Evolutionary conservation across 768 basidiomycete genomes (phyloP), one percentile per base, ranked within the genome.

Genomic region (Boletus patriciae): DNA sequence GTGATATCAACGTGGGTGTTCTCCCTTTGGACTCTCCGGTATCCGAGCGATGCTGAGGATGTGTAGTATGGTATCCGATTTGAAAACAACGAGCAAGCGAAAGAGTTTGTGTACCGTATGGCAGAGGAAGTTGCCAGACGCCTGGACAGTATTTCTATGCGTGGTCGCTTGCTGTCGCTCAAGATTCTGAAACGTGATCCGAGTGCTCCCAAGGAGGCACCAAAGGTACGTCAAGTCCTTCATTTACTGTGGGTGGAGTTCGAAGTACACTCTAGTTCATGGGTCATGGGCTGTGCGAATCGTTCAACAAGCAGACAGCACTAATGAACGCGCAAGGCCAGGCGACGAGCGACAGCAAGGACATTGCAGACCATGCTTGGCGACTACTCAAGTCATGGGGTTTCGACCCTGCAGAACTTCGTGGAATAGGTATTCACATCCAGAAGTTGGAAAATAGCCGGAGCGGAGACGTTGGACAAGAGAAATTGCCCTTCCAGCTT

Each of bases 11-110:
- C 65, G 94, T 95, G 62, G 68, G 92, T 80, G 8, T 37, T 33
- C 10, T 33, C 15, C 13, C 8, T 34, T 40, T 40, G 10, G 12
- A n/a, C 41, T 49, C 18, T 31, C 19, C 61, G 41, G 38, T 16
- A 15, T 50, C 1, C 2, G 15, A 21, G 19, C n/a, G 46, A 10
- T 51, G 31, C 50, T 62, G 41, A 65, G 43, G 51, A 29, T 41
- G 31, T 12, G 12, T 33, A 97, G 94, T 99, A 98, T 69, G 97
- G 94, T 0, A 97, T 99, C 53, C 86, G 97, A 4, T 98, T 98
- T 70, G 84, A 89, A 64, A 84, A 84, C 54, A 79, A 86, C 54
- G 86, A 86, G 37, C 87, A 97, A 67, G 93, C 90, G 7, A 86
- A 93, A 67, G 72, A 75, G 3, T 97, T 96, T 64, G 74, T 97